These are phyloP conservation scores for Diatrype stigma DNA, from an alignment of 2,329 filamentous ascomycete genomes.

Conservation along the genomic window DNA sequence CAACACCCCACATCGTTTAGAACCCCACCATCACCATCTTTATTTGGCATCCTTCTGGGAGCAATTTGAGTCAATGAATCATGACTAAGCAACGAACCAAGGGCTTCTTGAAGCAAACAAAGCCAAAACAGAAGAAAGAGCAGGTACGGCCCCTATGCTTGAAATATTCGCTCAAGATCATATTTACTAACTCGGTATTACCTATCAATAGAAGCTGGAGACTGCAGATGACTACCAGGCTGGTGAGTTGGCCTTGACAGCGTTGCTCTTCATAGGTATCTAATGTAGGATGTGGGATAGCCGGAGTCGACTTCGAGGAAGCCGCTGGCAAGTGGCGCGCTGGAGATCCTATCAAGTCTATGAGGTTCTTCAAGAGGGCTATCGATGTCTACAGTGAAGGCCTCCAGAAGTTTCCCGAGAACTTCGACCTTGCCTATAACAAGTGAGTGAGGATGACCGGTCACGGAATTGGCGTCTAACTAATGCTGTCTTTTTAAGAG, in stretches of 20 bases:
- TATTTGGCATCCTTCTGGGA: no score
- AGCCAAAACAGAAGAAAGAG: constrained; percentile 18
- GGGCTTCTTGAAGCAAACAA: constrained; percentile 14
- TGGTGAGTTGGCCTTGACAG: constrained; percentile 31
- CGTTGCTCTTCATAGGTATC: background rate
- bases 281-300: constrained; percentile 25
- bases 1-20: background rate
- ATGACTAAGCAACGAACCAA: constrained; percentile 7
- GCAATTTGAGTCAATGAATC: background rate
- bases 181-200: background rate
- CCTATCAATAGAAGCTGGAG: constrained; percentile 43
- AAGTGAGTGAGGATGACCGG: constrained; percentile 45
- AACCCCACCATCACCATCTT: background rate
- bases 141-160: no score
- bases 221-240: constrained; percentile 66
- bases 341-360: constrained; percentile 61
- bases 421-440: constrained; percentile 71
- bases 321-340: constrained; percentile 71
- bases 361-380: constrained; percentile 56
- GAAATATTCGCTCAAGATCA: background rate
- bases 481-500: constrained; percentile 37
- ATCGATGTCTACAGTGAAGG: constrained; percentile 64
- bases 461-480: background rate
- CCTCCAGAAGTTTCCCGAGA: constrained; percentile 53
- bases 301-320: constrained; percentile 66